Base-by-base conservation (phyloP, 2,329 filamentous ascomycete species). In the Chaetothyriales sp. region DNA sequence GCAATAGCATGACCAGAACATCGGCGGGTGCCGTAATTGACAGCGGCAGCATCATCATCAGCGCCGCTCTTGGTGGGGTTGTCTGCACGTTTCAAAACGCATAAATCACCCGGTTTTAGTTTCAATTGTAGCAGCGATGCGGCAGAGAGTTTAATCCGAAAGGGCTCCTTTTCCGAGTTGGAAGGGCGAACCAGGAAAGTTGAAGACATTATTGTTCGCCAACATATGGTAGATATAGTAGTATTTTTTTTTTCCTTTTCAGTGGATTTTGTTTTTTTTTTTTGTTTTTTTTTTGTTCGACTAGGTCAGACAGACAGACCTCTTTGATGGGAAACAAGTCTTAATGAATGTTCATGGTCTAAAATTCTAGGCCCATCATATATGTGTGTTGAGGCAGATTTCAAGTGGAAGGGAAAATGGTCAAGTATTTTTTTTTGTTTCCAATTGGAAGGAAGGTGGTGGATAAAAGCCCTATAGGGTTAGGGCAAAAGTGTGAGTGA, bases 71-170 rank as follows among this genome's bases (percentile, higher is more conserved):
- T n/a, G n/a, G n/a, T n/a, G n/a, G n/a, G n/a, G n/a, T 25, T 25
- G 6, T 25, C 51, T 15, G 44, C 36, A 6, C 15, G 44, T 22
- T 64, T 69, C 18, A 80, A 61, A n/a, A 69, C 70, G 59, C 79
- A 80, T 10, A 76, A 63, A 57, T 83, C 77, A 42, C 79, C 80
- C n/a, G 74, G 66, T 44, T 70, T 69, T 18, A 84, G 66, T 51
- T 72, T 72, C 8, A 80, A 64, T 25, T 70, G 67, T 47, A 76
- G 70, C 19, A 83, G 67, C 22, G 77, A 75, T 36, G 76, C 73
- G 7, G 71, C 69, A 1, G 77, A 73, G 8, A 81, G 64, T 57
- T 77, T 73, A 39, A 81, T 66, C n/a, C 77, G 71, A 59, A 81
- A 80, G 2, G 75, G 73, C 59, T 77, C 76, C 59, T 75, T 76